Evolutionary conservation across 2,329 filamentous ascomycete species (phyloP).

Genomic region (Calonectria fujianensis): DNA sequence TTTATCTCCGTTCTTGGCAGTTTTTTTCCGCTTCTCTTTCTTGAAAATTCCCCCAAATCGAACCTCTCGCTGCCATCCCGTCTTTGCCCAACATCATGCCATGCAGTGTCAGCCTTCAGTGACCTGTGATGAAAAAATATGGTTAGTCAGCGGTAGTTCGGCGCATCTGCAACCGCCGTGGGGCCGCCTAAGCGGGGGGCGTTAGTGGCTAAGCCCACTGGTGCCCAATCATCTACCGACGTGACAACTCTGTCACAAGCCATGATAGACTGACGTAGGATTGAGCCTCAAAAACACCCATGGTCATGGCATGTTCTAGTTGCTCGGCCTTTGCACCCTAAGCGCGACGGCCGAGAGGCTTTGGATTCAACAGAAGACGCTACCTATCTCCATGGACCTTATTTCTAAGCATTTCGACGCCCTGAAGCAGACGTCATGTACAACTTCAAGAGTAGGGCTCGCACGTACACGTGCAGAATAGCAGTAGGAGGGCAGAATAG

Average conservation of each 20-base stretch:
- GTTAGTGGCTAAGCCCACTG: background rate
- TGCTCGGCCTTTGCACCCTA: constrained; percentile 8
- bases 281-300: constrained; percentile 6
- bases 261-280: constrained; percentile 14
- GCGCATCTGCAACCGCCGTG: background rate
- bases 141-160: constrained; percentile 22
- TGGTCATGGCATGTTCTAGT: constrained; percentile 3
- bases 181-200: background rate
- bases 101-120: background rate
- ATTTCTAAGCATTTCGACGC: background rate
- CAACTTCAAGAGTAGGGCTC: background rate
- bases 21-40: background rate
- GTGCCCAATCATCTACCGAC: background rate
- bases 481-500: background rate
- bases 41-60: background rate
- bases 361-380: background rate
- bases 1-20: background rate
- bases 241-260: constrained; percentile 1
- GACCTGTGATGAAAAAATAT: background rate
- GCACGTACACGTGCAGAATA: background rate
- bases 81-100: constrained; percentile 2
- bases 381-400: constrained; percentile 2
- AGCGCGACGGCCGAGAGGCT: constrained; percentile 11
- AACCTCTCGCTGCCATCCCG: background rate
- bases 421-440: background rate